Evolutionary conservation across 2,329 filamentous ascomycete species (phyloP).

Genomic region (Claviceps maximensis): DNA sequence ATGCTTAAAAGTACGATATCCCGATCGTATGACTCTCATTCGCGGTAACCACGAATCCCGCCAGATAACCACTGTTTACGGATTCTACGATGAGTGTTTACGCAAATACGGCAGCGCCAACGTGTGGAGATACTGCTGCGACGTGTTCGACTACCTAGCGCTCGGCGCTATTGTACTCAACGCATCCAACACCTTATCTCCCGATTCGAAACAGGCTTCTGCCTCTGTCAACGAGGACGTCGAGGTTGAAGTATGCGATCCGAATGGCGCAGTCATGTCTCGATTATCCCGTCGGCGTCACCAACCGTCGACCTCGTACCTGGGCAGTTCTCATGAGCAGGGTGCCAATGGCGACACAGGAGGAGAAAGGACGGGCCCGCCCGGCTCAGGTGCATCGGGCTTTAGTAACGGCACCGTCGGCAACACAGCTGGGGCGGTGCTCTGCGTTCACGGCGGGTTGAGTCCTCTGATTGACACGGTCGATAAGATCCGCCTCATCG

Average conservation of each 20-base stretch:
- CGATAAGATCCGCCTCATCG: constrained; percentile 88
- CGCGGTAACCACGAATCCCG: constrained; percentile 91
- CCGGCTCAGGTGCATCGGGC: constrained; percentile 67
- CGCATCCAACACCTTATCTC: constrained; percentile 51
- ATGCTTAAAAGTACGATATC: constrained; percentile 93
- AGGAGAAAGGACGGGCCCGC: constrained; percentile 44
- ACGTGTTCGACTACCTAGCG: constrained; percentile 94
- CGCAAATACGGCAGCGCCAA: constrained; percentile 94
- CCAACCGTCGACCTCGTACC: constrained; percentile 5
- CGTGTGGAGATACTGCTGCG: constrained; percentile 94
- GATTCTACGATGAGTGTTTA: constrained; percentile 95
- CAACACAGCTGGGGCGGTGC: constrained; percentile 66
- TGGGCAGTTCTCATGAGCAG: constrained; percentile 7
- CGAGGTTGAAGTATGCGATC: constrained; percentile 88
- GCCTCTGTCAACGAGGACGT: constrained; percentile 56
- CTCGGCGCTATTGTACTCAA: constrained; percentile 85
- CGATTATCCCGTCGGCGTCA: constrained; percentile 45
- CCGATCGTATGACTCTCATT: constrained; percentile 92
- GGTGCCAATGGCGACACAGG: constrained; percentile 11
- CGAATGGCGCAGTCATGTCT: constrained; percentile 65
- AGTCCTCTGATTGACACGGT: constrained; percentile 85
- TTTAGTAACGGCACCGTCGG: constrained; percentile 50
- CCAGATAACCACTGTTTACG: constrained; percentile 94
- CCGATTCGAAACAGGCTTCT: constrained; percentile 26
- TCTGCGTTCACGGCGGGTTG: constrained; percentile 91